Evolutionary conservation across 1,139 yeast species (phyloP).

Genomic region (Scheffersomyces segobiensis): DNA sequence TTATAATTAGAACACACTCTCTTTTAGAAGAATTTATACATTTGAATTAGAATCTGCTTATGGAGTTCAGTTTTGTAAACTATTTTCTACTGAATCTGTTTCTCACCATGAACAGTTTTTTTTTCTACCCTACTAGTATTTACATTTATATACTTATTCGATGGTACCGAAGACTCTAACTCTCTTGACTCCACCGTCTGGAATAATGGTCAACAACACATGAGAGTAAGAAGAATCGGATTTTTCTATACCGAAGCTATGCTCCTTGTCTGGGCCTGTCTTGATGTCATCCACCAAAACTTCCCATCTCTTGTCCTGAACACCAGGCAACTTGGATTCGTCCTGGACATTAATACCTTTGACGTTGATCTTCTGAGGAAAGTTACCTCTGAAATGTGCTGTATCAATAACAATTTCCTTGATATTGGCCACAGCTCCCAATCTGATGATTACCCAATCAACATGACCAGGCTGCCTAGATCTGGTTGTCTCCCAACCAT

Average conservation of each 20-base stretch:
- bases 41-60: too few species aligned
- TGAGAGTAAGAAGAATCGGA: constrained; percentile 50
- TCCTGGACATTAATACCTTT: constrained; percentile 51
- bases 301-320: constrained; percentile 55
- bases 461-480: constrained; percentile 80
- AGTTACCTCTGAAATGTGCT: constrained; percentile 91
- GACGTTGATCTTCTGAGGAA: constrained; percentile 74
- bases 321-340: constrained; percentile 34
- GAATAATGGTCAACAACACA: constrained; percentile 78
- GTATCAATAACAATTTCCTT: constrained; percentile 75
- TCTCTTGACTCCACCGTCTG: constrained; percentile 96
- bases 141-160: constrained; percentile 14
- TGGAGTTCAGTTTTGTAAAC: too few species aligned
- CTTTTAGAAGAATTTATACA: too few species aligned
- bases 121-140: too few species aligned
- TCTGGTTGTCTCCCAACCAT: constrained; percentile 98
- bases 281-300: constrained; percentile 65
- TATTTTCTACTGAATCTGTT: background rate
- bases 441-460: constrained; percentile 84
- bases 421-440: constrained; percentile 66
- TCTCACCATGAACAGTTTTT: background rate
- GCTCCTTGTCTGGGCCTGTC: constrained; percentile 82
- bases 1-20: too few species aligned
- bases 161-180: constrained; percentile 75
- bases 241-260: constrained; percentile 43